phyloP scores from a whole-genome alignment of 768 basidiomycete species.

The Mycena venus region DNA sequence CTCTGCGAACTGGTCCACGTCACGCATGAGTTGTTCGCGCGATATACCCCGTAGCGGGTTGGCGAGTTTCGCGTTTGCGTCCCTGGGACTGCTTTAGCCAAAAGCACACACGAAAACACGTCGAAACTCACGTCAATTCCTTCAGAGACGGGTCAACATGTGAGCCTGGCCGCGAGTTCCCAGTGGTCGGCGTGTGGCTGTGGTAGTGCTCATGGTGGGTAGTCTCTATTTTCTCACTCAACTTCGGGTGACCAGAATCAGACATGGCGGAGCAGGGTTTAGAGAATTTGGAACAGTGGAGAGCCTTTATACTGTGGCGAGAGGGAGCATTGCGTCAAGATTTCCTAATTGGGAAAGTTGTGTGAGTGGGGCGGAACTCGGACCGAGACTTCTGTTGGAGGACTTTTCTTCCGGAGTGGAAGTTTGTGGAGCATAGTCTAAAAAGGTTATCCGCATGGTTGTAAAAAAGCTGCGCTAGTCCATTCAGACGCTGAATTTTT shows the following conservation, averaged over 20 bases:
- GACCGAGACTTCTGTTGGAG: too few species aligned
- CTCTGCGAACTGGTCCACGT: conserved; percentile 63
- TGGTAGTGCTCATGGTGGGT: neutral
- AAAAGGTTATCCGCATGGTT: too few species aligned
- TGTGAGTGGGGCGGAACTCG: too few species aligned
- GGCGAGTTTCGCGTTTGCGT: conserved; percentile 32
- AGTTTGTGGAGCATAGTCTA: too few species aligned
- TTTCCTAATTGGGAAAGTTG: too few species aligned
- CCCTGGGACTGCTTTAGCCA: neutral
- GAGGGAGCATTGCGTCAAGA: too few species aligned
- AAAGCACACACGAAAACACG: neutral
- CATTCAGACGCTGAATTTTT: too few species aligned
- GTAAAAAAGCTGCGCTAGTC: too few species aligned
- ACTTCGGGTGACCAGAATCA: neutral
- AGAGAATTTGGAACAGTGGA: neutral
- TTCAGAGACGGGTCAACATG: neutral
- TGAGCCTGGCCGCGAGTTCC: neutral
- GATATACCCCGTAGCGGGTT: conserved; percentile 69
- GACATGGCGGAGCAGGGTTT: neutral
- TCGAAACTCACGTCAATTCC: neutral
- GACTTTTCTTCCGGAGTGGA: too few species aligned
- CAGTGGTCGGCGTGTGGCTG: neutral
- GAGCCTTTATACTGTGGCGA: neutral
- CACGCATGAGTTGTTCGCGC: conserved; percentile 60
- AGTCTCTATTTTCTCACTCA: neutral